Conservation (phyloP, 176 grass and related monocot genomes). For the Pharus latifolius region DNA sequence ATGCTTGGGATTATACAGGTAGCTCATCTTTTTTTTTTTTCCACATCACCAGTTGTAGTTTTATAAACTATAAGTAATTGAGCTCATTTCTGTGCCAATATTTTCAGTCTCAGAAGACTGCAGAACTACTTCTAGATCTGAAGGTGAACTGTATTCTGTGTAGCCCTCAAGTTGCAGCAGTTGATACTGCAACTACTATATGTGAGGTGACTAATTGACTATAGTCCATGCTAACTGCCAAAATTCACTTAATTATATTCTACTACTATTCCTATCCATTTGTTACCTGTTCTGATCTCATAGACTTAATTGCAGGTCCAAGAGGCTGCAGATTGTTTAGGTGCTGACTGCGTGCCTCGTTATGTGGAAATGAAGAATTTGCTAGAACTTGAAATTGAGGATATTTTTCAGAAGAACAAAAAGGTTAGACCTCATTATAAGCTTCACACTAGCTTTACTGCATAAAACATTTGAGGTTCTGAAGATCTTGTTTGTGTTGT, state of each 20-base stretch:
- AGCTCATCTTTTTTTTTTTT: background rate
- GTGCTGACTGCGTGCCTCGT: slow-evolving; percentile 69
- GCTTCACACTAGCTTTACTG: background rate
- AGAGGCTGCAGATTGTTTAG: slow-evolving; percentile 89
- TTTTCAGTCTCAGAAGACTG: slow-evolving; percentile 85
- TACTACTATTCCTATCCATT: background rate
- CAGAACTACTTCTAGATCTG: slow-evolving; percentile 70
- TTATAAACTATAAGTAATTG: no score
- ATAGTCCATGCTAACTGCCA: background rate
- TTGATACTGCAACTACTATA: slow-evolving; percentile 72
- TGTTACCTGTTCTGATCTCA: background rate
- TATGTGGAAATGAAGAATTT: slow-evolving; percentile 73
- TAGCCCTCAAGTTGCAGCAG: slow-evolving; percentile 72
- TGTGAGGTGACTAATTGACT: slow-evolving; percentile 81
- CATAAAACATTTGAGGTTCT: background rate
- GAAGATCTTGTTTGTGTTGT: background rate
- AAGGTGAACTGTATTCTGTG: slow-evolving; percentile 55
- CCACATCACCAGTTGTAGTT: background rate
- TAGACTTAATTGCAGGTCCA: slow-evolving; percentile 51
- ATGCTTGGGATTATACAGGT: slow-evolving; percentile 98
- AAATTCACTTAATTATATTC: background rate
- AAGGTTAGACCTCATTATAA: slow-evolving; percentile 46
- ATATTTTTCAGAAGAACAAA: slow-evolving; percentile 41
- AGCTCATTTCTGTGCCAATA: background rate
- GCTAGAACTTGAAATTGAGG: slow-evolving; percentile 65